phyloP scores from a whole-genome alignment of 805 yeast species.

The Saccharomycopsis fibuligera region DNA sequence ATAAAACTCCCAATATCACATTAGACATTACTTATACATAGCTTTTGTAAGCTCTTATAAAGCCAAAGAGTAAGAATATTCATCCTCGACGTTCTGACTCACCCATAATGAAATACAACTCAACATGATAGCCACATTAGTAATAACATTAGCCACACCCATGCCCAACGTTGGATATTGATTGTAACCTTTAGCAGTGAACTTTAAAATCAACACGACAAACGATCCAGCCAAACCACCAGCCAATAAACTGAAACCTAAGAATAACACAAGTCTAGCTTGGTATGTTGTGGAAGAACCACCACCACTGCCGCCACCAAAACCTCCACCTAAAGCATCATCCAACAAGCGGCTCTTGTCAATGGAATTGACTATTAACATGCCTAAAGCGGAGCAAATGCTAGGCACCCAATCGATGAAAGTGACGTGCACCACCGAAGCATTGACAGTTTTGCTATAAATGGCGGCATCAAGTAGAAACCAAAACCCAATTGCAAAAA shows the following conservation, averaged over 20 bases:
- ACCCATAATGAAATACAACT: slow-evolving; percentile 90
- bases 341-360: slow-evolving; percentile 38
- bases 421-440: slow-evolving; percentile 78
- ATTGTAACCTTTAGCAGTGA: slow-evolving; percentile 64
- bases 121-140: slow-evolving; percentile 73
- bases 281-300: slow-evolving; percentile 71
- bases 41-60: slow-evolving; percentile 35
- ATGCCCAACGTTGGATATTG: slow-evolving; percentile 85
- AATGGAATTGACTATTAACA: slow-evolving; percentile 57
- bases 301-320: slow-evolving; percentile 34
- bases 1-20: background rate
- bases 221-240: slow-evolving; percentile 92
- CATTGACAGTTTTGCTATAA: slow-evolving; percentile 78
- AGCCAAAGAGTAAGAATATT: slow-evolving; percentile 86
- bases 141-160: slow-evolving; percentile 86
- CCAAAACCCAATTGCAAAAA: slow-evolving; percentile 88
- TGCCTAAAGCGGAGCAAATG: slow-evolving; percentile 81
- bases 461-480: slow-evolving; percentile 82
- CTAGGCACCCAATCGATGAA: slow-evolving; percentile 96
- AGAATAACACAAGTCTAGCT: slow-evolving; percentile 81
- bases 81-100: slow-evolving; percentile 93
- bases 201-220: slow-evolving; percentile 81
- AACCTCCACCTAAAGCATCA: slow-evolving; percentile 30
- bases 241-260: slow-evolving; percentile 89
- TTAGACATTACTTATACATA: background rate